These are phyloP conservation scores for Hibiscus tridactylites DNA, from an alignment of 345 rosid genomes.

Conservation along the genomic window DNA sequence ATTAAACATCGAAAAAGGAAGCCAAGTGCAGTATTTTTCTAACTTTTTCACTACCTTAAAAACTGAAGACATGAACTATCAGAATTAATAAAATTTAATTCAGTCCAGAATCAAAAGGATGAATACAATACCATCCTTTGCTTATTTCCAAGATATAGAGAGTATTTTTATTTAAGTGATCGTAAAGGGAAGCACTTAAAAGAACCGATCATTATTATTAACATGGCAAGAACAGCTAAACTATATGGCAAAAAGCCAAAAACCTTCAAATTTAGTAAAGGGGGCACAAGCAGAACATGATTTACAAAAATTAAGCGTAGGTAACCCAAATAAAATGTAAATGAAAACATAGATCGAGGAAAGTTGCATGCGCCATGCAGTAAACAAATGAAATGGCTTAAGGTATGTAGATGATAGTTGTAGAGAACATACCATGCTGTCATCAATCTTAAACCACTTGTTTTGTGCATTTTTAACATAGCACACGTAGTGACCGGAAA, in stretches of 20 bases:
- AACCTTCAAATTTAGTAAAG: neutral
- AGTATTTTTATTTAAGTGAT: neutral
- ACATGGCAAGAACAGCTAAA: neutral
- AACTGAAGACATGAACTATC: neutral
- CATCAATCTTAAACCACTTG: constrained; percentile 96
- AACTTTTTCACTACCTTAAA: neutral
- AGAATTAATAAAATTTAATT: neutral
- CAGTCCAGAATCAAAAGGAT: neutral
- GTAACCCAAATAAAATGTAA: neutral
- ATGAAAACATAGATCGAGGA: neutral
- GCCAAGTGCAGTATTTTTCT: neutral
- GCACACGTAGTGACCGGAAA: constrained; percentile 93
- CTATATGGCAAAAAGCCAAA: neutral
- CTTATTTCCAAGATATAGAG: neutral
- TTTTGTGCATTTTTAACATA: constrained; percentile 70
- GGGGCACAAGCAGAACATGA: neutral
- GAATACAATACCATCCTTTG: neutral
- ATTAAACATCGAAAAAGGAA: neutral
- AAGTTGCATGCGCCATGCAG: neutral
- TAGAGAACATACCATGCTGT: constrained; percentile 55
- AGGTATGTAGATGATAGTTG: constrained; percentile 4
- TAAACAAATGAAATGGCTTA: constrained; percentile 1
- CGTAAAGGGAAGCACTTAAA: neutral
- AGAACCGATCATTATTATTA: neutral
- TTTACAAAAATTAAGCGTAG: neutral